Base-by-base conservation (phyloP, 1,284 basidiomycete species). In the Laetiporus sulphureus region DNA sequence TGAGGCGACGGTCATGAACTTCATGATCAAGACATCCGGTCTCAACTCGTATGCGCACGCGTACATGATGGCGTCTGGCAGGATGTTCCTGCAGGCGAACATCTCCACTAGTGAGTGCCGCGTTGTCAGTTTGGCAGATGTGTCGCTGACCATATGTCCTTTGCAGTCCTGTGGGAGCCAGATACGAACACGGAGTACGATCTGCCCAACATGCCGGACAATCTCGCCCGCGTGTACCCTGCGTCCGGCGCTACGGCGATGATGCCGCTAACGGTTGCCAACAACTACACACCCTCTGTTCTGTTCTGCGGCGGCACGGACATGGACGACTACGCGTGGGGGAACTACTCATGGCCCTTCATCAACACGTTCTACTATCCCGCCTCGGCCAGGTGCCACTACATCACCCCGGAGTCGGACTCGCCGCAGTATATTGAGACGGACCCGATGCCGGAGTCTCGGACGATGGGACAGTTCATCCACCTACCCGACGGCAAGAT, bases 381-480 rank as follows among this genome's bases (percentile, higher is more conserved):
- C 20, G 77, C 82, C 8, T 81, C 79, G 4, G 54, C 62, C 30
- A 77, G 81, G 53, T 85, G 81, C 57, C 83, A 83, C 49, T 71
- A 79, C 30, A 81, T 94, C 56, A 84, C 79, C 1, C 89, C 91
- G 3, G 90, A 93, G 55, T 85, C 88, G 30, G 77, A 69, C 42
- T 41, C 66, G 1, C 66, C 74, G 3, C 59, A 50, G 3, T 85
- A 83, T 53, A 64, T 67, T 15, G 73, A 85, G 48, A 81, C 82
- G 45, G 92, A 96, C 49, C 75, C 85, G 54, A 77, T 84, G 70
- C 67, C 85, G 32, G 74, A 82, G 39, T 77, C 79, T 2, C 77
- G 90, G 36, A 84, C 84, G 8, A 94, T 94, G 90, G 91, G 91
- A 38, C 87, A 92, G 62, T 84, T 87, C 58, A 81, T 91, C 61